A percentile compares a stretch with the other conserved stretches of the same genome.
Evolutionary conservation across 2,329 filamentous ascomycete species (phyloP).

Genomic region (Colletotrichum sp.): DNA sequence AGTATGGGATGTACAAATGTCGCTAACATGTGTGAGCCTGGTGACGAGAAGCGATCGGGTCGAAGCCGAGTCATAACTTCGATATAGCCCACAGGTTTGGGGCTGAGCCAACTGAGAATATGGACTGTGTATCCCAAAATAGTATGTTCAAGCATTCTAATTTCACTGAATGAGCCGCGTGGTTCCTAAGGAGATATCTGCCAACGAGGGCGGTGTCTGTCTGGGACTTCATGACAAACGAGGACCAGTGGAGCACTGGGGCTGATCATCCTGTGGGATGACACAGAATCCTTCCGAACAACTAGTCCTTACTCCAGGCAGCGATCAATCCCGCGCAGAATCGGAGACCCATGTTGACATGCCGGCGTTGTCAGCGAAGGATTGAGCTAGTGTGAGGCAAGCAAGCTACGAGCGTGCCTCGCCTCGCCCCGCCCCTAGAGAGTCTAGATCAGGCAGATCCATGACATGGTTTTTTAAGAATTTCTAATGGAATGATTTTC

Average conservation of each 20-base stretch:
- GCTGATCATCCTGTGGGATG: background rate
- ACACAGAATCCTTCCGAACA: background rate
- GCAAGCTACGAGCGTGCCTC: background rate
- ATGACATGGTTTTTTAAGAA: background rate
- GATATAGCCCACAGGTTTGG: background rate
- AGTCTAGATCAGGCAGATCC: background rate
- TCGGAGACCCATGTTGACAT: background rate
- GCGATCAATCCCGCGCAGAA: background rate
- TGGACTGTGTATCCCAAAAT: background rate
- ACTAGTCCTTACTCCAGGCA: background rate
- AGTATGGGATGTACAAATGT: background rate
- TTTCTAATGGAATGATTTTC: background rate
- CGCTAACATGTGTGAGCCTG: background rate
- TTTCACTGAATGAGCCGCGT: no score
- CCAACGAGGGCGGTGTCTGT: background rate
- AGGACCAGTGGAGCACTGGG: background rate
- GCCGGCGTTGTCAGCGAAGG: background rate
- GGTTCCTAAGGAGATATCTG: no score
- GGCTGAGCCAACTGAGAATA: background rate
- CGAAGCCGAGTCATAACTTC: background rate
- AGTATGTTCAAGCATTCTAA: no score
- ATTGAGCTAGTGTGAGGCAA: background rate
- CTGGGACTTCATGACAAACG: background rate
- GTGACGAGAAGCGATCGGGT: background rate
- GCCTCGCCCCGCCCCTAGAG: background rate